Base-by-base conservation (phyloP, 2,329 filamentous ascomycete genomes). In the Dryadomyces quercus-mongolicae region DNA sequence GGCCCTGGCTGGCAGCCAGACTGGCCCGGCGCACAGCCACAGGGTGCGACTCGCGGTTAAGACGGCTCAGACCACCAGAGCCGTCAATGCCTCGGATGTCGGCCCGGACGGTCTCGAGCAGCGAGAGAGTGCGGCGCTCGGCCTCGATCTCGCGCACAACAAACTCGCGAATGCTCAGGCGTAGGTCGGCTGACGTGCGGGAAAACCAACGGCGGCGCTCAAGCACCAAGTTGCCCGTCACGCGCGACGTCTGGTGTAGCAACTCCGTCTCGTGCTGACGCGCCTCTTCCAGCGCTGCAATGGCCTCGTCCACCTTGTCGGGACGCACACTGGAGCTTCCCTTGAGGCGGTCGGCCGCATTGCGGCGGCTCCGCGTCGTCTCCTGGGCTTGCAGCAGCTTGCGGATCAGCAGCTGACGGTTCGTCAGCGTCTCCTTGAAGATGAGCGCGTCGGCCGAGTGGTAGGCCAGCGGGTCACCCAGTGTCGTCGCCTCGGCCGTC, bases 241-340 rank as follows among this genome's bases (percentile, higher is more conserved):
- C 92, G 49, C 88, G 82, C 58, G 89, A 83, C 0, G 90, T 94
- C 72, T 95, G 96, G 62, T 87, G 82, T 57, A 82, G 80, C 22
- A 98, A 80, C 63, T 90, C 87, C 15, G 82, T 74, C 70, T 98
- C 93, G 61, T 87, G 82, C 59, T 80, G 84, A 54, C 86, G 80
- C 4, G 93, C 93, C 65, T 97, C 93, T 59, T 95, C 90, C 5
- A 97, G 78, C 5, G 89, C 81, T 18, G 83, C 78, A 63, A 98
- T 94, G n/a, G 93, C 93, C 70, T 98, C 93, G 66, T 98, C 93
- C 31, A 97, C 93, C 72, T 97, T 98, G 66, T 98, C 93, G 40
- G 86, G 80, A 58, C 89, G 86, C 40, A 98, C 91, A 55, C 84
- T 93, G 16, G 88, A 86, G 67, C 84, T 89, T 18, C 85, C 82